Evolutionary conservation across 2,329 filamentous ascomycete species (phyloP), one percentile per base, ranked within the genome.

Genomic region (Ceratocystiopsis minuta): DNA sequence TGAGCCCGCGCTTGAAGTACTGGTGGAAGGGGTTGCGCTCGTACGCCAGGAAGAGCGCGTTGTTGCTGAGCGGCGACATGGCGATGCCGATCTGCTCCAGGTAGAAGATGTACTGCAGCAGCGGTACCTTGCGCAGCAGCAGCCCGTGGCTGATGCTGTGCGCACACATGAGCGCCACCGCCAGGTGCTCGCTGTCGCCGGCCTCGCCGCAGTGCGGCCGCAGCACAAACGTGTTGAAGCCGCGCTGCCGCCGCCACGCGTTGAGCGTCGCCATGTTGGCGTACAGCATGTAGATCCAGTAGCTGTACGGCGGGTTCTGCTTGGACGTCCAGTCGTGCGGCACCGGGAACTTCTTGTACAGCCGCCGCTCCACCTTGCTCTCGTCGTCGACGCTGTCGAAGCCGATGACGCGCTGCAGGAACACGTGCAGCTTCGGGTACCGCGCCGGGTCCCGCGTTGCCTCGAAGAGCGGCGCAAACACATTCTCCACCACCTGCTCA

Each of bases 41-140:
- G 55, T 98, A 96, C 1, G 88, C 86, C 41, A 98, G 64, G 63
- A 98, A 98, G 31, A 98, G 64, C 0, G 90, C 90, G 53, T 98
- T 98, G 65, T 98, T 98, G 59, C 86, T 94, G 37, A 98, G 69
- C 3, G 90, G 90, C n/a, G 88, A 96, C 90, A 98, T 98, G 46
- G 90, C 90, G 48, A 98, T 90, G 44, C 90, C 90, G 48, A 98
- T 95, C 56, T 96, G 88, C 55, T 98, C 87, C 16, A 98, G 74
- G 54, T 98, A 98, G 63, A 94, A 98, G 40, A 96, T 76, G 59
- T 98, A 98, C 59, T 98, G 90, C 43, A 98, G 63, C 46, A 98
- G 63, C 2, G 90, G 90, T 3, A 96, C 87, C 57, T 98, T 98
- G 48, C 90, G 80, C 34, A 98, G 70, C 42, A 94, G 64, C 42